Base-by-base conservation (phyloP, 768 basidiomycete species). In the Boletellus sp. region DNA sequence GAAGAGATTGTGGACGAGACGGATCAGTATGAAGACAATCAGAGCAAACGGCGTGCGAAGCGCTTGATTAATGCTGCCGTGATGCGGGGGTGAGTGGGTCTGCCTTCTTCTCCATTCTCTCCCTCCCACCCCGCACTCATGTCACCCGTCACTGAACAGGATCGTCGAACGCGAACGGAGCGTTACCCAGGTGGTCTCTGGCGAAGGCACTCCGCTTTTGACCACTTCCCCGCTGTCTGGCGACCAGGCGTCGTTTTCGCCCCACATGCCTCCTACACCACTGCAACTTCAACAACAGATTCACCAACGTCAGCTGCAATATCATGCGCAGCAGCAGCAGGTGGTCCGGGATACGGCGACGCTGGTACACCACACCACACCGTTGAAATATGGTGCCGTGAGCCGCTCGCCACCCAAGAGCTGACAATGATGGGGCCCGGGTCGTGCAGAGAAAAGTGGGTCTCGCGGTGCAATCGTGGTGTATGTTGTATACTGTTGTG, bases 1-100 rank as follows among this genome's bases (percentile, higher is more conserved):
- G 93, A 96, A 70, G 94, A 96, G 65, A 95, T 96, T 47, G 87
- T 95, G 26, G 94, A 95, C 60, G 94, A 96, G 69, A 95, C 93
- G 3, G 94, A 96, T 69, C 78, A 84, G 23, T 94, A 87, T 58
- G 84, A 90, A 56, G 90, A 92, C 57, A 96, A 95, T 61, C 83
- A 83, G 42, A 84, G 82, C 45, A 94, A 93, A 63, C 78, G 77
- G 51, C 72, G 75, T 8, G 93, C 89, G 0, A 83, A 78, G 54
- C 76, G 94, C 13, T 67, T 78, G 51, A 85, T 84, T 12, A 90
- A 84, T 12, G 79, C 86, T 8, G 78, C 80, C 8, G 77, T 91
- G 34, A 91, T 94, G 87, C 75, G 80, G 60, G 87, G 88, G 87
- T 89, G 17, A 38, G 66, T 57, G 4, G 17, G 45, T 20, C 9